These are phyloP conservation scores for Aspergillus tanneri DNA, from an alignment of 2,329 filamentous ascomycete genomes.

Conservation along the genomic window DNA sequence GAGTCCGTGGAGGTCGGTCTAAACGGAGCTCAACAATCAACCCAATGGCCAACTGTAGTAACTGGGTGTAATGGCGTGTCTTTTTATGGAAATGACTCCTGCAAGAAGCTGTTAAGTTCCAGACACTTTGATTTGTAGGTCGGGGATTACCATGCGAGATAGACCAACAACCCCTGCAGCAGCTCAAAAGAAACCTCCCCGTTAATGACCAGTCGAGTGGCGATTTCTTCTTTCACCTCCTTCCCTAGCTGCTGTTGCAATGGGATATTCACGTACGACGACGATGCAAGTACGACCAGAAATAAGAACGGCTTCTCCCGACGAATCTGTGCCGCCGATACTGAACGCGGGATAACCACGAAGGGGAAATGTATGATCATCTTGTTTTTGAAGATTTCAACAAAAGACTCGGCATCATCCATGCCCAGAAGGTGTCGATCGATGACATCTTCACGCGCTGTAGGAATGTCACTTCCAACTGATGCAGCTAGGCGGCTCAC, in stretches of 20 bases:
- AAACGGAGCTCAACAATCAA: constrained; percentile 37
- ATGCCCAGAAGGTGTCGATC: constrained; percentile 17
- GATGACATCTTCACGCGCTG: constrained; percentile 18
- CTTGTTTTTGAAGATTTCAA: constrained; percentile 33
- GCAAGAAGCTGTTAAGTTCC: constrained; percentile 5
- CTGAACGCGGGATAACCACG: constrained; percentile 29
- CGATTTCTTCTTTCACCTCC: constrained; percentile 33
- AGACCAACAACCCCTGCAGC: constrained; percentile 41
- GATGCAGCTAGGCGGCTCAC: background rate
- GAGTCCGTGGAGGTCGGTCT: constrained; percentile 25
- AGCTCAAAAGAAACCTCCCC: constrained; percentile 40
- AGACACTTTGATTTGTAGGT: no score
- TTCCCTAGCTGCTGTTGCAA: constrained; percentile 35
- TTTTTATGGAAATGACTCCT: constrained; percentile 37
- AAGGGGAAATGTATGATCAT: constrained; percentile 43
- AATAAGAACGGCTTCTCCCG: constrained; percentile 36
- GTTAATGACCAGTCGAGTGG: constrained; percentile 31
- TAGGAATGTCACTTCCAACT: no score
- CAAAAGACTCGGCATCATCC: constrained; percentile 22
- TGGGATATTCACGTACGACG: constrained; percentile 33
- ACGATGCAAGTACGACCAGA: constrained; percentile 33
- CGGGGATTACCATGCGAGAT: constrained; percentile 33
- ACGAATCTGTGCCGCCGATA: constrained; percentile 29
- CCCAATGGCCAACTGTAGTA: constrained; percentile 39
- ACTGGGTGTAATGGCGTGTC: constrained; percentile 33